These are phyloP conservation scores for Kalmusia sp. DNA, from an alignment of 2,329 filamentous ascomycete genomes.

Conservation along the genomic window DNA sequence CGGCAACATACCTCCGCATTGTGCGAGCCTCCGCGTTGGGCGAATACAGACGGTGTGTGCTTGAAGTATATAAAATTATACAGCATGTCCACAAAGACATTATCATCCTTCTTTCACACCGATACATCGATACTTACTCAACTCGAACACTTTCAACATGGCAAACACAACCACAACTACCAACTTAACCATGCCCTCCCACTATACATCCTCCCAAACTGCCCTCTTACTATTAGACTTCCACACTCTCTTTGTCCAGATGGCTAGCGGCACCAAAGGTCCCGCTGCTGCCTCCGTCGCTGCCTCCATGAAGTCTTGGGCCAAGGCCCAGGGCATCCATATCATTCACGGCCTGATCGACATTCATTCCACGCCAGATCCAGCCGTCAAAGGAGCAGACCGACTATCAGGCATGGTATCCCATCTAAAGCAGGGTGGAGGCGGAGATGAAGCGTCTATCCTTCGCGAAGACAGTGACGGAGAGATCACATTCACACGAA, in stretches of 20 bases:
- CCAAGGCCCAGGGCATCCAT: conserved; percentile 31
- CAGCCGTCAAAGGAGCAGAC: conserved; percentile 26
- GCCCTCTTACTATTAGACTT: conserved; percentile 43
- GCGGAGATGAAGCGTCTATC: conserved; percentile 21
- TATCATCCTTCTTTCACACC: background rate
- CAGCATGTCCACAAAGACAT: too few relatives aligned
- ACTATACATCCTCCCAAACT: conserved; percentile 33
- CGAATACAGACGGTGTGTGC: too few relatives aligned
- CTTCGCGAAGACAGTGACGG: conserved; percentile 12
- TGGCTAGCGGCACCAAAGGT: conserved; percentile 12
- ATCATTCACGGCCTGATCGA: conserved; percentile 38
- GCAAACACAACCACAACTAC: background rate
- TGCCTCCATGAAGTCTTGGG: conserved; percentile 30
- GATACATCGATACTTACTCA: background rate
- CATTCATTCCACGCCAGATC: conserved; percentile 21
- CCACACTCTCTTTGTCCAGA: conserved; percentile 28
- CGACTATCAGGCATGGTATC: conserved; percentile 13
- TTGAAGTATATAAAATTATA: too few relatives aligned
- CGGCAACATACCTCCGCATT: background rate
- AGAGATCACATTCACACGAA: conserved; percentile 29
- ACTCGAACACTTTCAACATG: background rate
- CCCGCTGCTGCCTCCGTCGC: conserved; percentile 24
- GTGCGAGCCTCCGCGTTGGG: background rate
- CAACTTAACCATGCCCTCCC: conserved; percentile 16
- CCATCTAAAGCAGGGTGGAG: conserved; percentile 15